phyloP scores from a whole-genome alignment of 441 rosid genomes.

The Omphalea diandra region DNA sequence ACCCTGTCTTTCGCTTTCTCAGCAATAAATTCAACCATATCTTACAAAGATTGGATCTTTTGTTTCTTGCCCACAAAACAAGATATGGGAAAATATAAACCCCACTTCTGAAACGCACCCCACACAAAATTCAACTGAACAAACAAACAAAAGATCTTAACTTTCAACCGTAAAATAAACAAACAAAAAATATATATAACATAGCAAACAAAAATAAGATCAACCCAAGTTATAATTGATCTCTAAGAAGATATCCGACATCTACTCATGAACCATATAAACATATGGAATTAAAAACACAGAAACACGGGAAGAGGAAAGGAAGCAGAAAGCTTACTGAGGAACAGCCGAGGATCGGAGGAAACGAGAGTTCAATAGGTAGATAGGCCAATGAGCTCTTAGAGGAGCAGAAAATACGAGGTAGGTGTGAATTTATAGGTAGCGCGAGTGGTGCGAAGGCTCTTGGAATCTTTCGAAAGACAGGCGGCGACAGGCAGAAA shows the following conservation, averaged over 20 bases:
- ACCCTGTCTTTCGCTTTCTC: not conserved
- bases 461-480: conserved; percentile 26
- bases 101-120: conserved; percentile 15
- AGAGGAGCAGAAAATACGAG: not conserved
- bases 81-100: not conserved
- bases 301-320: not conserved
- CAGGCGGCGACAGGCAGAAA: conserved; percentile 4
- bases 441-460: conserved; percentile 15
- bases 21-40: not conserved
- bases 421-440: conserved; percentile 2
- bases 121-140: not conserved
- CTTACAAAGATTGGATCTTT: not conserved
- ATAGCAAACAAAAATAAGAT: not conserved
- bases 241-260: not conserved
- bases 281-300: no score
- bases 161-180: not conserved
- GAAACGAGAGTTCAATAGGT: no score
- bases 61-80: conserved; percentile 10
- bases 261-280: not conserved
- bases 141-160: conserved; percentile 4
- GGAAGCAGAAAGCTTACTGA: conserved; percentile 8
- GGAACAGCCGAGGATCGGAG: not conserved
- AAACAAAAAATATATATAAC: not conserved
- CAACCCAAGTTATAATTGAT: not conserved
- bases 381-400: not conserved